Conservation (phyloP, 305 asterid species). For the Petunia hybrid region DNA sequence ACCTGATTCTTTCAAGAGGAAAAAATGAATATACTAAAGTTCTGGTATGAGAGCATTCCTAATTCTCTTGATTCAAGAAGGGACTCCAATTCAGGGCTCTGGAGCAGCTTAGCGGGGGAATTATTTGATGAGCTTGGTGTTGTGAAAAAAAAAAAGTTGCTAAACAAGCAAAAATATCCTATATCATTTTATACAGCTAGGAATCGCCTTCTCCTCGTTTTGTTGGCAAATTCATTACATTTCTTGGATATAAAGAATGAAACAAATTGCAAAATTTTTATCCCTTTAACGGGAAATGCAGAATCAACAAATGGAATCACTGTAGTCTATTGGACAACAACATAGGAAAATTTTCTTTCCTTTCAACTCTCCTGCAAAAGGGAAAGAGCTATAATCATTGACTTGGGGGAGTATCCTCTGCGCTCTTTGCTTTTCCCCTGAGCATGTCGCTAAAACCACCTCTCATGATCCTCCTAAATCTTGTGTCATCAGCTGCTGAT, state of each 20-base stretch:
- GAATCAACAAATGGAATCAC: background rate
- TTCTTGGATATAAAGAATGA: background rate
- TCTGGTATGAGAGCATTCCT: background rate
- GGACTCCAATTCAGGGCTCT: background rate
- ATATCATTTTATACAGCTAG: conserved; percentile 12
- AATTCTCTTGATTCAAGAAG: background rate
- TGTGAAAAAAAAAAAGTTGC: background rate
- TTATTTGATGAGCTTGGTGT: background rate
- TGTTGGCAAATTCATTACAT: conserved; percentile 12
- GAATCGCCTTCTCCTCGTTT: background rate
- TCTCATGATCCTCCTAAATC: conserved; percentile 91
- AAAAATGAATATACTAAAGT: background rate
- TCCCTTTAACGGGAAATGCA: background rate
- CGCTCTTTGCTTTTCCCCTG: conserved; percentile 74
- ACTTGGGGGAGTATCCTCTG: conserved; percentile 59
- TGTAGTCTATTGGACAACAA: conserved; percentile 9
- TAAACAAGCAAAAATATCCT: background rate
- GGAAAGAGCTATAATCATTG: conserved; percentile 43
- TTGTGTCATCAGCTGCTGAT: conserved; percentile 76
- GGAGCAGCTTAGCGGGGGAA: background rate
- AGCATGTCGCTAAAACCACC: conserved; percentile 92
- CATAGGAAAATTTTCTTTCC: background rate
- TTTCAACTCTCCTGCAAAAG: conserved; percentile 28
- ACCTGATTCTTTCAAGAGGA: background rate
- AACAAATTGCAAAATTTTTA: conserved; percentile 35